Conservation (phyloP, 164 flowering plant genomes). For the Macadamia integrifolia region DNA sequence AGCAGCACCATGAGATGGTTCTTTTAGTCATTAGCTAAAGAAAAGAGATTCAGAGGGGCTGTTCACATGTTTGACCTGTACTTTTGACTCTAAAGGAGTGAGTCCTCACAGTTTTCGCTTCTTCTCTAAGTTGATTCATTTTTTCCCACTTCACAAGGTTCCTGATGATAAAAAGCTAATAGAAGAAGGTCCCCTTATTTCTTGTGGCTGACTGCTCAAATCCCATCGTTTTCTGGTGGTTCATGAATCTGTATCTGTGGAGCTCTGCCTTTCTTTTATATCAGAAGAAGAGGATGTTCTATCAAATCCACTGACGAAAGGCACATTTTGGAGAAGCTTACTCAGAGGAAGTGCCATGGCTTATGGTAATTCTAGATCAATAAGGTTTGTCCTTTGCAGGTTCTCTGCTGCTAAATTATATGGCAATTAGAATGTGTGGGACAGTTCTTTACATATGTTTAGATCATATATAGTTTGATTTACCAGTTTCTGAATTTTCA, state of each 20-base stretch:
- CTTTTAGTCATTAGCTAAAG: too few relatives aligned
- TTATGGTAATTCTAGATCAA: slow-evolving; percentile 30
- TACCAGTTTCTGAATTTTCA: slow-evolving; percentile 16
- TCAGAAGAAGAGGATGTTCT: slow-evolving; percentile 1
- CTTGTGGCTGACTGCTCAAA: slow-evolving; percentile 14
- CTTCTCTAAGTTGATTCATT: slow-evolving; percentile 8
- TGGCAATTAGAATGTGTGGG: too few relatives aligned
- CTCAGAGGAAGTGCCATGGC: slow-evolving; percentile 25
- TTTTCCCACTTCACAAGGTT: slow-evolving; percentile 20
- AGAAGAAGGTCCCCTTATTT: slow-evolving; percentile 10
- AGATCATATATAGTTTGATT: too few relatives aligned
- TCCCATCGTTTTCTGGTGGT: slow-evolving; percentile 8
- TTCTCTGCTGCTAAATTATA: too few relatives aligned
- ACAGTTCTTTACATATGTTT: too few relatives aligned
- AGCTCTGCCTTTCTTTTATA: slow-evolving; percentile 7
- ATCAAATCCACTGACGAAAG: slow-evolving; percentile 6
- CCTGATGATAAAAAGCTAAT: slow-evolving; percentile 14
- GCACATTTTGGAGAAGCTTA: not conserved
- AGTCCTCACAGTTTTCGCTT: slow-evolving; percentile 2
- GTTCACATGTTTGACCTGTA: slow-evolving; percentile 12
- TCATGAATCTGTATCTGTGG: slow-evolving; percentile 6
- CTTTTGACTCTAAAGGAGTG: slow-evolving; percentile 14
- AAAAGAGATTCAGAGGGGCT: not conserved
- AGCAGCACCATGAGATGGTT: too few relatives aligned
- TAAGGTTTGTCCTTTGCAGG: slow-evolving; percentile 28